phyloP scores from a whole-genome alignment of 352 stramenopile genomes.

The Phytophthora syringae region DNA sequence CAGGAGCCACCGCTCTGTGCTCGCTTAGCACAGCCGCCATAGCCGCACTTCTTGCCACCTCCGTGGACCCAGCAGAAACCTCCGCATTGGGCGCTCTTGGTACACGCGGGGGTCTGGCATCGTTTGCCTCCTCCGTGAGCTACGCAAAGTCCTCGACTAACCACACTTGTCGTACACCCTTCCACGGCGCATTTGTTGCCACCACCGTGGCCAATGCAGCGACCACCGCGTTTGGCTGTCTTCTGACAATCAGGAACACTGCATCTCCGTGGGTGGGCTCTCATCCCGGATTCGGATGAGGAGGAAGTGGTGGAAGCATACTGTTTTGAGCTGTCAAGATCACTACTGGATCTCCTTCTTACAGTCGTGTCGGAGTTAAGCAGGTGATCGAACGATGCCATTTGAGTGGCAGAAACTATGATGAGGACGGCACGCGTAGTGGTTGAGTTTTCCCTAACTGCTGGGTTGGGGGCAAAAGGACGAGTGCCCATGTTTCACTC shows the following conservation, averaged over 20 bases:
- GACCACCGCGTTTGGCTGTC: conserved; percentile 52
- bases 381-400: conserved; percentile 28
- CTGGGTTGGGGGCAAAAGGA: conserved; percentile 15
- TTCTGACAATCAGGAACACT: conserved; percentile 47
- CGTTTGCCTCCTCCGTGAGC: conserved; percentile 64
- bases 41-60: conserved; percentile 65
- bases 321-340: neutral
- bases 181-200: conserved; percentile 58
- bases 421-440: conserved; percentile 2
- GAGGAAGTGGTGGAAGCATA: neutral
- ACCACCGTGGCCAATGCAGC: conserved; percentile 57
- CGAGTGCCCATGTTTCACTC: conserved; percentile 6
- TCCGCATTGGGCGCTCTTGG: conserved; percentile 45
- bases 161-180: conserved; percentile 52
- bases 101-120: conserved; percentile 30
- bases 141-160: conserved; percentile 63
- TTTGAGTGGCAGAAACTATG: too few species aligned
- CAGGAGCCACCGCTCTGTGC: conserved; percentile 58
- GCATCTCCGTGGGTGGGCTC: conserved; percentile 31
- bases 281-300: neutral
- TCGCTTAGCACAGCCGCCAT: conserved; percentile 46
- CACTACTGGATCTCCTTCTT: neutral
- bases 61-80: conserved; percentile 56
- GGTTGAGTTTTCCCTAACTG: neutral
- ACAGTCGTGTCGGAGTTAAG: conserved; percentile 10